Conservation (phyloP, 73 alveolate genomes). For the Tetrahymena malaccensis region DNA sequence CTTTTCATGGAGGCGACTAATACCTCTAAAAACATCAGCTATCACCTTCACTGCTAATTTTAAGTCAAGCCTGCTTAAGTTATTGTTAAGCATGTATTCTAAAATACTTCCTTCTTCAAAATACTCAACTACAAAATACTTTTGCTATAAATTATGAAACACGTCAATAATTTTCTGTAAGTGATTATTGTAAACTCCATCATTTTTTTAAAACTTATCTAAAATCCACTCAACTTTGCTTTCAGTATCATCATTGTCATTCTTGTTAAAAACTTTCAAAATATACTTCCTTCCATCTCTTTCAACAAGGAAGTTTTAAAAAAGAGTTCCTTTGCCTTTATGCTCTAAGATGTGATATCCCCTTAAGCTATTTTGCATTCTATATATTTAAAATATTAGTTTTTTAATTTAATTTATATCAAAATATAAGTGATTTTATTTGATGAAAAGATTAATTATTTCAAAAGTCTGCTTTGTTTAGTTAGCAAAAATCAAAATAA, state of each 20-base stretch:
- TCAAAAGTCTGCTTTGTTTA: not conserved
- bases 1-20: not conserved
- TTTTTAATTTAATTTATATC: not conserved
- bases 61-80: not conserved
- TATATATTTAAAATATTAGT: not conserved
- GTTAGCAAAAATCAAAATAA: not conserved
- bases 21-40: not conserved
- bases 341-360: not conserved
- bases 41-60: not conserved
- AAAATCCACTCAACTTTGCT: not conserved
- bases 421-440: not conserved
- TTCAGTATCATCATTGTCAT: not conserved
- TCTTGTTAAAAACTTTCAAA: not conserved
- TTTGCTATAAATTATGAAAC: not conserved
- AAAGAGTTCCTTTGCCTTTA: not conserved
- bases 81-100: not conserved
- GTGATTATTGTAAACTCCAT: not conserved
- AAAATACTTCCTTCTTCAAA: not conserved
- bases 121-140: not conserved
- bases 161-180: not conserved
- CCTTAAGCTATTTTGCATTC: not conserved
- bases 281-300: not conserved
- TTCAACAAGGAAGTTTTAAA: not conserved
- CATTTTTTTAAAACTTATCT: not conserved
- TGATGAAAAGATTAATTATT: not conserved